Percentiles rank a stretch among this genome's conserved stretches.
Evolutionary conservation across 768 basidiomycete species (phyloP).

Genomic region (Suillus clintonianus): DNA sequence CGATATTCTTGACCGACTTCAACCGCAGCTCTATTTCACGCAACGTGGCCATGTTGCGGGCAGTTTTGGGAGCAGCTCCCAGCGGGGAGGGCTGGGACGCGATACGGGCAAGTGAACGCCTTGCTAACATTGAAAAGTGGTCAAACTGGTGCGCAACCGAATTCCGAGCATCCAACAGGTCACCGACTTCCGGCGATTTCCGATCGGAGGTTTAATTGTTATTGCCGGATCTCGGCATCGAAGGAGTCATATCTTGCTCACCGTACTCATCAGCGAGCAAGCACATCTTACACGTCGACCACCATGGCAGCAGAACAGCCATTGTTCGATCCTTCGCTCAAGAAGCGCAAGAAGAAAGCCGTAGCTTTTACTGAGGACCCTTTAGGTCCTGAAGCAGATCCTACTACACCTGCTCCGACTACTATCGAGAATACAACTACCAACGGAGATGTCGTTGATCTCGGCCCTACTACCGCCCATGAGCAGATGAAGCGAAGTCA

Average conservation of each 20-base stretch:
- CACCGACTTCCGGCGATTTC: constrained; percentile 43
- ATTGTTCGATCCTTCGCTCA: constrained; percentile 80
- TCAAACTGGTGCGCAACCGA: constrained; percentile 14
- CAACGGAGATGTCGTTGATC: constrained; percentile 73
- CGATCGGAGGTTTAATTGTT: constrained; percentile 23
- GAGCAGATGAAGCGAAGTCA: constrained; percentile 65
- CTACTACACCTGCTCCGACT: constrained; percentile 74
- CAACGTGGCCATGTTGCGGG: constrained; percentile 94
- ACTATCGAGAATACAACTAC: constrained; percentile 70
- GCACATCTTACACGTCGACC: constrained; percentile 15
- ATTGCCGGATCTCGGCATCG: constrained; percentile 29
- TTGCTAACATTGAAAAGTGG: constrained; percentile 46
- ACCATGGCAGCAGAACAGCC: constrained; percentile 68
- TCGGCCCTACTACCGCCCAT: constrained; percentile 74
- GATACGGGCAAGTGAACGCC: constrained; percentile 48
- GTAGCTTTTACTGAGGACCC: constrained; percentile 87
- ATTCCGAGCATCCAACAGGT: constrained; percentile 13
- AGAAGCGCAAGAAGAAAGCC: constrained; percentile 86
- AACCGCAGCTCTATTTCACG: constrained; percentile 95
- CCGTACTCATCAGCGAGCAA: constrained; percentile 14
- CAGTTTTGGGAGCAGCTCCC: constrained; percentile 44
- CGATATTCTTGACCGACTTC: constrained; percentile 96
- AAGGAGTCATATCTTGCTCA: constrained; percentile 11
- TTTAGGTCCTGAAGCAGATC: constrained; percentile 78
- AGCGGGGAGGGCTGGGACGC: constrained; percentile 40